Evolutionary conservation across 257 asterid genomes (phyloP).

Genomic region (Nemophila menziesii): DNA sequence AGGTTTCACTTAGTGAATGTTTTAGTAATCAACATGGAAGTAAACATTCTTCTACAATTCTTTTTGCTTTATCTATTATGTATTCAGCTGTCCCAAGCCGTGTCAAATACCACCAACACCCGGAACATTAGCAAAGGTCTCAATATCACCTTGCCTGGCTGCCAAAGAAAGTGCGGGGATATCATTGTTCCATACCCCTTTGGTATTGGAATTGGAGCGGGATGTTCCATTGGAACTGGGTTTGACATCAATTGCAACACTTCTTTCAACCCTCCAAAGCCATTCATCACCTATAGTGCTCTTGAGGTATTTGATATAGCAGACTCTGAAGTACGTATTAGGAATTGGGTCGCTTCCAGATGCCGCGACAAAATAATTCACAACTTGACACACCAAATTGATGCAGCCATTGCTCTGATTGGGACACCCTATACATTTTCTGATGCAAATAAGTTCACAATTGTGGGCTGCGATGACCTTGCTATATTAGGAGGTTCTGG

Average conservation of each 20-base stretch:
- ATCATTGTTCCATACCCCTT: slow-evolving; percentile 36
- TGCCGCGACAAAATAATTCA: slow-evolving; percentile 3
- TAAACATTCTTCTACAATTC: background rate
- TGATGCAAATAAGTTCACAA: slow-evolving; percentile 3
- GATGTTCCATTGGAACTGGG: slow-evolving; percentile 17
- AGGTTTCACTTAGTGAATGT: background rate
- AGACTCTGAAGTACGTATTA: slow-evolving; percentile 2
- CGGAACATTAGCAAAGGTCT: background rate
- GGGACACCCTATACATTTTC: slow-evolving; percentile 1
- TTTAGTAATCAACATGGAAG: background rate
- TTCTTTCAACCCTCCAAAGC: background rate
- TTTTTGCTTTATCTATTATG: background rate
- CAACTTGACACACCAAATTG: background rate
- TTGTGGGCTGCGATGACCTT: slow-evolving; percentile 4
- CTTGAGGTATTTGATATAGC: slow-evolving; percentile 4
- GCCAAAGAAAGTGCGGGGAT: slow-evolving; percentile 40
- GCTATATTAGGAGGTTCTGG: background rate
- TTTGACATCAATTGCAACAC: too few species aligned
- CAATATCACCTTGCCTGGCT: slow-evolving; percentile 12
- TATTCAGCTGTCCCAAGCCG: background rate
- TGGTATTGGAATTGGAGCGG: slow-evolving; percentile 20
- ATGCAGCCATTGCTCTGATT: too few species aligned
- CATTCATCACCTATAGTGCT: background rate
- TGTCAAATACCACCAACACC: background rate
- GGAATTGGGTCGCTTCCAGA: background rate